Percentiles rank a stretch among this genome's conserved stretches.
phyloP scores from a whole-genome alignment of 1,284 basidiomycete species.

The Trichosporon sp. region DNA sequence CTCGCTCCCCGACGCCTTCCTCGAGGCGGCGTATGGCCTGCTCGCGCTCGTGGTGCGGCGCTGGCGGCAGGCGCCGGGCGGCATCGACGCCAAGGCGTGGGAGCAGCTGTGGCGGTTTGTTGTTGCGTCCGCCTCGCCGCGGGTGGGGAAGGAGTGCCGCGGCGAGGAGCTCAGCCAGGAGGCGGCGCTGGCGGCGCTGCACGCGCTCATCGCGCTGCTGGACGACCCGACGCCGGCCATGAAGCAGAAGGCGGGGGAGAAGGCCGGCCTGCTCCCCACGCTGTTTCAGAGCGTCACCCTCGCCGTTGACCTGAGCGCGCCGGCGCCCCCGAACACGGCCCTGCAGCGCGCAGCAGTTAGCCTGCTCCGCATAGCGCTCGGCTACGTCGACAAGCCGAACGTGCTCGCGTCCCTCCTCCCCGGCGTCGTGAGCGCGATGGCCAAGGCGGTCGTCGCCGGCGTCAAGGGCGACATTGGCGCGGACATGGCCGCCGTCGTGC shows the following conservation, averaged over 20 bases:
- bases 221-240: constrained; percentile 51
- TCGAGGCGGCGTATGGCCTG: constrained; percentile 67
- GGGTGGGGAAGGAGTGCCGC: constrained; percentile 56
- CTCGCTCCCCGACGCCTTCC: constrained; percentile 68
- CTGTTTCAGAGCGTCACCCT: constrained; percentile 76
- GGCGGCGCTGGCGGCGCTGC: constrained; percentile 32
- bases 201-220: constrained; percentile 34
- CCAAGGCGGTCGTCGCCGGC: constrained; percentile 55
- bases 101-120: constrained; percentile 78
- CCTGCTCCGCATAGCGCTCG: constrained; percentile 58
- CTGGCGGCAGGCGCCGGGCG: constrained; percentile 70
- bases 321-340: constrained; percentile 57
- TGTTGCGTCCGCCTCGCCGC: constrained; percentile 54
- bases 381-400: constrained; percentile 61
- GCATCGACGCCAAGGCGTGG: constrained; percentile 58
- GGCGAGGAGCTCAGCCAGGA: constrained; percentile 39
- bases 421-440: constrained; percentile 70
- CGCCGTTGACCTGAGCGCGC: constrained; percentile 55
- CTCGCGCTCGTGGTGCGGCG: constrained; percentile 61
- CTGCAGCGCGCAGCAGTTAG: constrained; percentile 64
- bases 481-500: constrained; percentile 61
- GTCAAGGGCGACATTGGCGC: constrained; percentile 49
- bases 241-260: constrained; percentile 48
- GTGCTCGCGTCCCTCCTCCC: constrained; percentile 64
- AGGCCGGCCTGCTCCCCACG: constrained; percentile 59